Percentiles rank a stretch among this genome's conserved stretches.
phyloP scores from a whole-genome alignment of 1,284 basidiomycete species.

The Boletus subluridellus region DNA sequence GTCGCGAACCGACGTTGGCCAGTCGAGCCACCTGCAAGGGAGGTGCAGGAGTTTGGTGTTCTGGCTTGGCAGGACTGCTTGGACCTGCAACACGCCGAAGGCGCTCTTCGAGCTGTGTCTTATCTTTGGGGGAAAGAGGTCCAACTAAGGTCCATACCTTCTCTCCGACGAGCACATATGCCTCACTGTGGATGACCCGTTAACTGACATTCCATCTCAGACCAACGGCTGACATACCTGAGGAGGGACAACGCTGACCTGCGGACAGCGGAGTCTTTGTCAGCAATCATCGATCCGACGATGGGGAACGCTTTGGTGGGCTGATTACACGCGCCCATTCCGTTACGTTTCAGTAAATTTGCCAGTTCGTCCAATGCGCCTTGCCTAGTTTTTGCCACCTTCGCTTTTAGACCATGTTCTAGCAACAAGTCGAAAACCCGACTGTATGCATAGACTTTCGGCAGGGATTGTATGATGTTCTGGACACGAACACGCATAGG shows the following conservation, averaged over 20 bases:
- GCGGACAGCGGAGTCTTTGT: conserved; percentile 83
- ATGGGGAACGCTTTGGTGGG: conserved; percentile 76
- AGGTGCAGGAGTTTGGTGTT: conserved; percentile 35
- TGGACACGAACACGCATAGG: conserved; percentile 68
- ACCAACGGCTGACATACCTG: conserved; percentile 45
- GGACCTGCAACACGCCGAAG: conserved; percentile 76
- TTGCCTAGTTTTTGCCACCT: conserved; percentile 87
- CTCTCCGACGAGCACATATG: conserved; percentile 81
- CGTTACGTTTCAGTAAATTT: conserved; percentile 75
- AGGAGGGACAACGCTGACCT: conserved; percentile 78
- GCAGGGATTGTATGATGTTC: conserved; percentile 66
- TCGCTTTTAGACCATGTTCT: conserved; percentile 82
- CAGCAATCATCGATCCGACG: conserved; percentile 80
- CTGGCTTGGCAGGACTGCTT: conserved; percentile 49
- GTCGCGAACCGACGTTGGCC: conserved; percentile 45
- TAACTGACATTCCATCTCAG: not conserved
- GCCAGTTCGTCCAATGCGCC: conserved; percentile 82
- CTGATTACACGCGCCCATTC: conserved; percentile 74
- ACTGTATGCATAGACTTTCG: conserved; percentile 85
- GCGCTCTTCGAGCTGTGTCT: conserved; percentile 87
- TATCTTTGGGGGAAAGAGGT: conserved; percentile 77
- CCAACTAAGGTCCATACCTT: conserved; percentile 82
- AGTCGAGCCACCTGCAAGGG: conserved; percentile 53
- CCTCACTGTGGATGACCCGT: conserved; percentile 54
- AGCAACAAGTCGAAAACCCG: conserved; percentile 84